A percentile compares a stretch with the other conserved stretches of the same genome.
phyloP scores from a whole-genome alignment of 257 asterid genomes.

The Pogostemon cablin region DNA sequence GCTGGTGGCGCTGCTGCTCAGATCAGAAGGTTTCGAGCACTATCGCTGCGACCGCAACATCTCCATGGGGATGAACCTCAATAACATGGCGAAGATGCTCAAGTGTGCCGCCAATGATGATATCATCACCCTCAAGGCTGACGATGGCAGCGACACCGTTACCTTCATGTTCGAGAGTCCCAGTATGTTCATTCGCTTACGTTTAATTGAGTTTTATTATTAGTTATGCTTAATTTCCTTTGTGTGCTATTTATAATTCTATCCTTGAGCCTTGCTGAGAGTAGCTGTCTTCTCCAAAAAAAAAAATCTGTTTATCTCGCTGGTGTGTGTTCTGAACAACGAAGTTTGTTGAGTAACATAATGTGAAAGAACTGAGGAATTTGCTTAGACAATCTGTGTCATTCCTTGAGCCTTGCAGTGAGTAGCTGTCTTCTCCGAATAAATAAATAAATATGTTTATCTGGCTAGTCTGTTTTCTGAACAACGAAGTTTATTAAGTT shows the following conservation, averaged over 20 bases:
- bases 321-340: no score
- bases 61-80: conserved; percentile 67
- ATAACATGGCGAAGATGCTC: conserved; percentile 59
- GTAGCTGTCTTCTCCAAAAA: not conserved
- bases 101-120: conserved; percentile 71
- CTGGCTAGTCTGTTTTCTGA: no score
- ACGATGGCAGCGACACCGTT: conserved; percentile 63
- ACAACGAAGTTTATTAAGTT: no score
- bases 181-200: conserved; percentile 37
- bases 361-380: not conserved
- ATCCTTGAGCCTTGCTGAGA: not conserved
- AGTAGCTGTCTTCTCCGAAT: no score
- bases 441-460: no score
- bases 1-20: conserved; percentile 60
- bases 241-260: not conserved
- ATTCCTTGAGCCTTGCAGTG: not conserved
- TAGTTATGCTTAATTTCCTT: not conserved
- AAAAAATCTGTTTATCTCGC: no score
- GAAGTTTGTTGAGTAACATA: not conserved
- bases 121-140: conserved; percentile 65
- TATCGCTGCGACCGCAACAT: conserved; percentile 69
- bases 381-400: not conserved
- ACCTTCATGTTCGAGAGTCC: conserved; percentile 77
- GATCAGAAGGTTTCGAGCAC: conserved; percentile 74
- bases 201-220: not conserved